phyloP scores from a whole-genome alignment of 495 filamentous ascomycete genomes.

The Penicillium paradoxum region DNA sequence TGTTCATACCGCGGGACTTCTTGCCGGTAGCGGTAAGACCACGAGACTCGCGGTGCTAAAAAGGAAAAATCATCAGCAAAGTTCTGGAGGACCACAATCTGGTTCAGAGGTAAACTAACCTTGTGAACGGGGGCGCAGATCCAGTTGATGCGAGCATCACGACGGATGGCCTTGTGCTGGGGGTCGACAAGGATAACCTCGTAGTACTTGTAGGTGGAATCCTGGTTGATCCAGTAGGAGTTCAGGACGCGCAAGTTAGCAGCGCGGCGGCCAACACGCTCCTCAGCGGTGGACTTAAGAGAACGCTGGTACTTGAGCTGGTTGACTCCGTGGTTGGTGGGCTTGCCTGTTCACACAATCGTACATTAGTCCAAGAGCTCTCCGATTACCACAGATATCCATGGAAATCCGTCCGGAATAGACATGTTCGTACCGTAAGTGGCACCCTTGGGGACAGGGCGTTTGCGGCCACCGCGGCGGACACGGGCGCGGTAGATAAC shows the following conservation, averaged over 20 bases:
- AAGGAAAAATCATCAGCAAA: not conserved
- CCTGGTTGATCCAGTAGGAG: constrained; percentile 99
- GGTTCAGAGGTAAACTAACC: constrained; percentile 33
- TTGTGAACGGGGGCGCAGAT: constrained; percentile 99
- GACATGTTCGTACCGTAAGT: constrained; percentile 74
- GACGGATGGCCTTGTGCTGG: constrained; percentile 99
- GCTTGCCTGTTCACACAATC: constrained; percentile 66
- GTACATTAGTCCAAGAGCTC: constrained; percentile 7
- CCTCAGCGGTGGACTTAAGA: constrained; percentile 92
- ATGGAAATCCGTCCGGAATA: not conserved
- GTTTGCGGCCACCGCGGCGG: constrained; percentile 95
- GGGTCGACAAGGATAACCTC: constrained; percentile 99
- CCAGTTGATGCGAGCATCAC: constrained; percentile 99
- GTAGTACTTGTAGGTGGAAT: constrained; percentile 99
- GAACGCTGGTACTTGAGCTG: constrained; percentile 99
- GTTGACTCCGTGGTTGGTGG: constrained; percentile 99
- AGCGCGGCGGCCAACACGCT: constrained; percentile 98
- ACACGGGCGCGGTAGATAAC: constrained; percentile 99
- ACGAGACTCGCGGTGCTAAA: constrained; percentile 87
- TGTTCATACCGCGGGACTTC: constrained; percentile 97
- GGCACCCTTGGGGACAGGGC: constrained; percentile 92
- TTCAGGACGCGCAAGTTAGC: constrained; percentile 98
- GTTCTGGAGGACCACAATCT: not conserved
- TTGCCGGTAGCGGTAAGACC: constrained; percentile 98
- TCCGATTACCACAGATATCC: not conserved